phyloP scores from a whole-genome alignment of 2,329 filamentous ascomycete genomes.

The Exophiala spinifera region DNA sequence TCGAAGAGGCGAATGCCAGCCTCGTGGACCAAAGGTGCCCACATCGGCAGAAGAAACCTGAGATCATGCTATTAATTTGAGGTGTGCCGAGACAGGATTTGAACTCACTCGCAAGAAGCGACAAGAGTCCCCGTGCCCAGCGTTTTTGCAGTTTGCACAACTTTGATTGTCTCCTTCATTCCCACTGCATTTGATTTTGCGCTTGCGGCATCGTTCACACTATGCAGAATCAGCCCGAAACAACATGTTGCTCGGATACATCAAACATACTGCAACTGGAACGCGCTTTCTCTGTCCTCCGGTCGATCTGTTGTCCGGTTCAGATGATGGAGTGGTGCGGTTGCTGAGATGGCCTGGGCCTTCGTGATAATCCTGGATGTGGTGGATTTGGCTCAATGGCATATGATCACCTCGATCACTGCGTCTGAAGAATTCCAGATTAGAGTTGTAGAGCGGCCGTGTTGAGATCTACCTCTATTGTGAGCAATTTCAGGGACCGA shows the following conservation, averaged over 20 bases:
- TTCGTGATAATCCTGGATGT: constrained; percentile 24
- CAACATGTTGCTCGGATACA: background rate
- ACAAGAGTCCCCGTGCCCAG: constrained; percentile 60
- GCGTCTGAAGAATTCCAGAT: constrained; percentile 29
- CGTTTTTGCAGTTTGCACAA: constrained; percentile 79
- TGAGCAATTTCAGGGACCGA: constrained; percentile 5
- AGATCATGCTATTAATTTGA: background rate
- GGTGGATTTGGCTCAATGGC: constrained; percentile 22
- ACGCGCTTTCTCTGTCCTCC: constrained; percentile 32
- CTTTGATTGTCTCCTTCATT: constrained; percentile 71
- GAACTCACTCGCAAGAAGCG: constrained; percentile 70
- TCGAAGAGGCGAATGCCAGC: constrained; percentile 15
- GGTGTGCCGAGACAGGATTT: background rate
- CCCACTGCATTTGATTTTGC: constrained; percentile 93
- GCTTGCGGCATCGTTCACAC: constrained; percentile 86
- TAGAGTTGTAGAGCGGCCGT: constrained; percentile 19
- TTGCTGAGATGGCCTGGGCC: constrained; percentile 18
- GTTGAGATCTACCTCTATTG: constrained; percentile 20
- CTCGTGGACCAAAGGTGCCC: constrained; percentile 1
- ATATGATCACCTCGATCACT: constrained; percentile 28
- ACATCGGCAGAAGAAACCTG: background rate
- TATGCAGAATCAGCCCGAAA: constrained; percentile 37
- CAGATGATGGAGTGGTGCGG: constrained; percentile 25
- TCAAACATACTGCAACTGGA: constrained; percentile 32
- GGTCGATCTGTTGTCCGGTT: constrained; percentile 25